These are phyloP conservation scores for Neurospora sp. DNA, from an alignment of 495 filamentous ascomycete genomes.

Conservation along the genomic window DNA sequence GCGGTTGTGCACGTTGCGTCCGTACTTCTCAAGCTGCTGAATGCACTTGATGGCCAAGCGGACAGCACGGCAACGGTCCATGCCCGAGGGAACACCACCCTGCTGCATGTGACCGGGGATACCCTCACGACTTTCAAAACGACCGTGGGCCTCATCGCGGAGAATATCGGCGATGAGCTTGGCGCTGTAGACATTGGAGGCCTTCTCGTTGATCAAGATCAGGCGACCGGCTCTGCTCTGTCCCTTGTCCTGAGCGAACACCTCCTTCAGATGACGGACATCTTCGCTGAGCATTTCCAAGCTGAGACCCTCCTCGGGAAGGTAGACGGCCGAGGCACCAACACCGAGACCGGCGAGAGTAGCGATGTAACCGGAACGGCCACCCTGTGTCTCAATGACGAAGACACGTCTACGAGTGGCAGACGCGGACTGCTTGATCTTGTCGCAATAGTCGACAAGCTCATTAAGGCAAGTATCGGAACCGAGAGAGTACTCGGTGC, in stretches of 20 bases:
- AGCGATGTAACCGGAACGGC: slow-evolving; percentile 87
- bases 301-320: slow-evolving; percentile 90
- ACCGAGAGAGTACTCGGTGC: slow-evolving; percentile 93
- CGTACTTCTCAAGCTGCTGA: slow-evolving; percentile 74
- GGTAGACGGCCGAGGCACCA: slow-evolving; percentile 92
- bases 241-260: slow-evolving; percentile 77
- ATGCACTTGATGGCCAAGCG: slow-evolving; percentile 86
- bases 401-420: slow-evolving; percentile 88
- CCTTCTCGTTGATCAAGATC: slow-evolving; percentile 89
- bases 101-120: slow-evolving; percentile 97
- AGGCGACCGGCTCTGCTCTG: slow-evolving; percentile 88
- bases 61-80: slow-evolving; percentile 91
- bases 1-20: slow-evolving; percentile 51
- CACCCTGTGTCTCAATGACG: slow-evolving; percentile 96
- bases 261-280: slow-evolving; percentile 79
- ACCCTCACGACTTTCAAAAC: slow-evolving; percentile 87
- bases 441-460: slow-evolving; percentile 92
- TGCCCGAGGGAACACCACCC: slow-evolving; percentile 83
- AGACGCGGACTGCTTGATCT: slow-evolving; percentile 91
- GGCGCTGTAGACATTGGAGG: slow-evolving; percentile 80
- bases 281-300: slow-evolving; percentile 87
- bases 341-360: slow-evolving; percentile 82
- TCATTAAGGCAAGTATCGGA: slow-evolving; percentile 97
- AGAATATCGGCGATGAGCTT: slow-evolving; percentile 94
- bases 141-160: slow-evolving; percentile 79